phyloP scores from a whole-genome alignment of 192 early-diverging fungal genomes.

The Chytriomyces hyalinus region DNA sequence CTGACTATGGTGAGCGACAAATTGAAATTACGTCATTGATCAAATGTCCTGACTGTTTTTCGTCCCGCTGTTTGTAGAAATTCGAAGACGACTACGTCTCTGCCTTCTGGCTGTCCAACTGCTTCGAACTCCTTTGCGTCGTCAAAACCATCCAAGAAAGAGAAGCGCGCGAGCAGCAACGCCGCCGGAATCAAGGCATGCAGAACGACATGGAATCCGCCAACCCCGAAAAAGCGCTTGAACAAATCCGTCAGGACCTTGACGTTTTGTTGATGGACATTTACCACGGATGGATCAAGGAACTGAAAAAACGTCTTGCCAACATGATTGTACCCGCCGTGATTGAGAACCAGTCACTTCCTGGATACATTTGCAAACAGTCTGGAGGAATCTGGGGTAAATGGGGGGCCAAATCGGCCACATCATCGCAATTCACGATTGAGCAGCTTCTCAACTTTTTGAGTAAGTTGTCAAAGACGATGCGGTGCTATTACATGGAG shows the following conservation, averaged over 20 bases:
- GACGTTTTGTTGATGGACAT: constrained; percentile 92
- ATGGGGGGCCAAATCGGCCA: constrained; percentile 73
- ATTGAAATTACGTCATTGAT: constrained; percentile 7
- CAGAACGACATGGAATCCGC: constrained; percentile 37
- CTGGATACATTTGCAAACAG: constrained; percentile 92
- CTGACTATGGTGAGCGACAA: constrained; percentile 44
- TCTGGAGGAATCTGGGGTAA: constrained; percentile 89
- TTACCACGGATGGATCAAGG: constrained; percentile 98
- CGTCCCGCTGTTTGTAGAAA: too few species aligned
- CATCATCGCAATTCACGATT: constrained; percentile 85
- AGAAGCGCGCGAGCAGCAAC: constrained; percentile 57
- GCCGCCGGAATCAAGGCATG: constrained; percentile 40
- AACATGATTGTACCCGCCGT: constrained; percentile 97
- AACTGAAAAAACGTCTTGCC: constrained; percentile 89
- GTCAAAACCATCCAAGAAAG: constrained; percentile 71
- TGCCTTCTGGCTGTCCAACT: constrained; percentile 97
- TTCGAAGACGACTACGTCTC: constrained; percentile 84
- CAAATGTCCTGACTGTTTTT: neutral
- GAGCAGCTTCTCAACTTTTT: constrained; percentile 94
- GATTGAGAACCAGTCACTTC: constrained; percentile 93
- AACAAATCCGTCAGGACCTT: constrained; percentile 86
- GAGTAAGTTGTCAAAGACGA: constrained; percentile 90
- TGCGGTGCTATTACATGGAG: constrained; percentile 98
- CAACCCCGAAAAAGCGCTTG: constrained; percentile 75
- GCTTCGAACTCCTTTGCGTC: constrained; percentile 91